Evolutionary conservation across 108 stramenopile species (phyloP), one percentile per base, ranked within the genome.

Genomic region (Cyclotella kingstonii): DNA sequence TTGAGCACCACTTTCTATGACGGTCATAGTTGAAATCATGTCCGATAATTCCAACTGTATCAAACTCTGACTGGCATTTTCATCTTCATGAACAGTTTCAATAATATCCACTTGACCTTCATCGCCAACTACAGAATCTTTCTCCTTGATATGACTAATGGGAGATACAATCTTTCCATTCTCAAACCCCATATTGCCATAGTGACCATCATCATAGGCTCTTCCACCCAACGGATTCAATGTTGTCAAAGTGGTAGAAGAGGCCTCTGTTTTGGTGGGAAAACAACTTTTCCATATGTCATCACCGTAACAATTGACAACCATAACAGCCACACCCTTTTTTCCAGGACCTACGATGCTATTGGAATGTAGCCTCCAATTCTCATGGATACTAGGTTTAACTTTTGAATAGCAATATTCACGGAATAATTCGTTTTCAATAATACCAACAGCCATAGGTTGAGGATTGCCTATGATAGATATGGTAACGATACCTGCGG

Each of bases 301-400:
- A 70, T 93, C 91, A 5, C 91, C 91, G 55, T 87, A 93, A 50
- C 83, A 80, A 54, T 67, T 77, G 47, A 83, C 60, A 40, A 93
- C 77, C 17, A 55, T 28, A 0, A 88, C 88, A 1, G 85, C 91
- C 25, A 85, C 55, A 6, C 91, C 91, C 49, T 84, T 85, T 21
- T 64, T 81, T 0, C 70, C 81, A 5, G 60, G 53, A 29, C 87
- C 87, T n/a, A 83, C 67, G 25, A 38, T 64, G 43, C 15, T 47
- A 10, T 22, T 35, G 5, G 56, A 43, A 27, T 31, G 39, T 0
- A 19, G 27, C 26, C 47, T 60, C 57, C 64, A 46, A 19, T 63
- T 28, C 0, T 26, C n/a, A n/a, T n/a, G n/a, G n/a, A n/a, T 31
- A 8, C 42, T 41, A 2, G 21, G 29, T 40, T 40, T 36, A 52